A percentile compares a stretch with the other conserved stretches of the same genome.
phyloP scores from a whole-genome alignment of 202 grass and related monocot species.

The Setaria italica region DNA sequence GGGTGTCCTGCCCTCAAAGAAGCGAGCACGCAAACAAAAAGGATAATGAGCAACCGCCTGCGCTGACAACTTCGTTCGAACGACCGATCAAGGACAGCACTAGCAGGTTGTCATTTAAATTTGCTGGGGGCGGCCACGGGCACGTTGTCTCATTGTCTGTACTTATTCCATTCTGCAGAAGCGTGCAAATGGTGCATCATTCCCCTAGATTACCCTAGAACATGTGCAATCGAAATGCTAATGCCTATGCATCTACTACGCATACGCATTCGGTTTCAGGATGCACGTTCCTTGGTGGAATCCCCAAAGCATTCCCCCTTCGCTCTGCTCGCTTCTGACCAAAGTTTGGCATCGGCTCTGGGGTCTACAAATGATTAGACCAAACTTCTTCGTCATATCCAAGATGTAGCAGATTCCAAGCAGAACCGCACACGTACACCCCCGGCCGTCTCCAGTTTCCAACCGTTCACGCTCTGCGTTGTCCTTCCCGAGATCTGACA shows the following conservation, averaged over 20 bases:
- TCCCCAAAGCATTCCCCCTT: neutral
- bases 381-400: neutral
- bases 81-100: constrained; percentile 12
- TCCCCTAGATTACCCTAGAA: no score
- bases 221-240: neutral
- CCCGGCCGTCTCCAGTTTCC: neutral
- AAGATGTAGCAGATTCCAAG: neutral
- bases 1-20: neutral
- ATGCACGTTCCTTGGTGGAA: neutral
- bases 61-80: constrained; percentile 35
- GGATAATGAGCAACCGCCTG: neutral
- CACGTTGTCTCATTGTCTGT: neutral
- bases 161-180: neutral
- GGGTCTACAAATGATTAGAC: neutral
- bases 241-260: no score
- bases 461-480: neutral
- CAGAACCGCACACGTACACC: neutral
- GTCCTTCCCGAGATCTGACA: neutral
- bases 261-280: neutral
- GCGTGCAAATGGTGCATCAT: constrained; percentile 3
- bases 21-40: neutral
- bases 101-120: neutral
- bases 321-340: neutral
- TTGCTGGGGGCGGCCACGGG: neutral
- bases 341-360: neutral